Percentiles rank a stretch among this genome's conserved stretches.
These are phyloP conservation scores for Mycosarcoma maydis DNA, from an alignment of 1,284 basidiomycete species.

Conservation along the genomic window DNA sequence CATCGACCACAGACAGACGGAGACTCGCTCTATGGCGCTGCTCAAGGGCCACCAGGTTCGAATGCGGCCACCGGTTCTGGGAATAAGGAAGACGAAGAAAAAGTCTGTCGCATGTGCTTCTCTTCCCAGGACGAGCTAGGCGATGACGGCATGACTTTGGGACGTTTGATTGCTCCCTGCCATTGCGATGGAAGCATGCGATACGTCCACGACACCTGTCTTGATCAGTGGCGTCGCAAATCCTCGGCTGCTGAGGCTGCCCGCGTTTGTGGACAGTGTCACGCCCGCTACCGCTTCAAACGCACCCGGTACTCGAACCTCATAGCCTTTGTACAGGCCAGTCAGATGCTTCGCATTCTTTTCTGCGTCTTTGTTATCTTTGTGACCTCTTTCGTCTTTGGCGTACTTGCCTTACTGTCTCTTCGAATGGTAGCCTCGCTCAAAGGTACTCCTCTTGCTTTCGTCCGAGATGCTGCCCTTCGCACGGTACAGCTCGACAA, in stretches of 20 bases:
- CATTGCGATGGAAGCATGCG: conserved; percentile 47
- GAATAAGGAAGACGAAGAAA: conserved; percentile 23
- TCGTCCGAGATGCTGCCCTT: conserved; percentile 23
- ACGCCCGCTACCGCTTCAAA: conserved; percentile 33
- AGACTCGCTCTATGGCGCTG: too few species aligned
- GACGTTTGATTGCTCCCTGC: conserved; percentile 37
- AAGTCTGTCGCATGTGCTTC: conserved; percentile 45
- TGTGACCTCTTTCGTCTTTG: conserved; percentile 13
- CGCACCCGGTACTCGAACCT: conserved; percentile 23
- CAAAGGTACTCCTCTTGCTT: conserved; percentile 18
- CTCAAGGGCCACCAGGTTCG: background rate
- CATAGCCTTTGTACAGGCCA: conserved; percentile 34
- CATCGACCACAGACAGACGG: background rate
- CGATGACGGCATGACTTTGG: conserved; percentile 38
- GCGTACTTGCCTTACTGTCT: conserved; percentile 7
- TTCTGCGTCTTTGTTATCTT: conserved; percentile 23
- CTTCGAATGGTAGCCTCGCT: conserved; percentile 16
- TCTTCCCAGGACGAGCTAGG: conserved; percentile 30
- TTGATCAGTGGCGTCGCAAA: conserved; percentile 38
- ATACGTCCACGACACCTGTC: conserved; percentile 40
- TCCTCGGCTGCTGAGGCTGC: conserved; percentile 29
- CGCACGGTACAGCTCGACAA: conserved; percentile 18
- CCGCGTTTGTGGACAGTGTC: conserved; percentile 35
- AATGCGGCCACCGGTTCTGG: background rate
- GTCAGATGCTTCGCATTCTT: conserved; percentile 37